Base-by-base conservation (phyloP, 495 filamentous ascomycete genomes). In the Neurospora sp. region DNA sequence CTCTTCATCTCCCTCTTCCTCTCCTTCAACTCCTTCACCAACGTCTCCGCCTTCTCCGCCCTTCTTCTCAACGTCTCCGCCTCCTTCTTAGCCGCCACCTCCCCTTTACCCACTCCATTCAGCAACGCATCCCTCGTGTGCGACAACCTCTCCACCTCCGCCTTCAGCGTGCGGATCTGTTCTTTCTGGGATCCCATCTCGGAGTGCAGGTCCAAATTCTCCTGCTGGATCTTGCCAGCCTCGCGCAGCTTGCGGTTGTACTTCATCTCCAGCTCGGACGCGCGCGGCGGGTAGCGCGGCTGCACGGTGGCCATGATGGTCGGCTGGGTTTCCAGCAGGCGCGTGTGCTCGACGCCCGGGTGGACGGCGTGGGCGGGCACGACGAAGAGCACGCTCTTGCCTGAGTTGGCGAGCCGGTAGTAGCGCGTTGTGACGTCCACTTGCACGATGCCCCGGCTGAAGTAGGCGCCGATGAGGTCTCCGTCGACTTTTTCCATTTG, bases 361-460 rank as follows among this genome's bases (percentile, higher is more conserved):
- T 86, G 85, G 38, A 80, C 75, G 20, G 78, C 76, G 70, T 81
- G 83, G 14, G 84, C 86, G 3, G 86, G 86, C 61, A 87, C 76
- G 31, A 87, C 79, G 73, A 87, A 88, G 70, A 88, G 74, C 0
- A 83, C 81, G 8, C 73, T 74, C 61, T 73, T 75, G 5, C 83
- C 84, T n/a, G 76, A 77, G 20, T 77, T 77, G 14, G 80, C 79
- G 1, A 87, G 68, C 5, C 86, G 83, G 73, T 85, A 86, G 71
- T 83, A 86, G 12, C 85, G 76, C 10, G 85, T 84, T 2, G 70
- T 70, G 22, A 87, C 48, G 72, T 86, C 81, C 31, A 86, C 77
- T 22, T 77, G 69, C 12, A 82, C 81, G 27, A 88, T 79, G 10
- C 85, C 86, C 12, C 80, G 73, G 39, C 73, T 75, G 59, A 79